These are phyloP conservation scores for Bipolaris sorokiniana DNA, from an alignment of 2,329 filamentous ascomycete species.

Conservation along the genomic window DNA sequence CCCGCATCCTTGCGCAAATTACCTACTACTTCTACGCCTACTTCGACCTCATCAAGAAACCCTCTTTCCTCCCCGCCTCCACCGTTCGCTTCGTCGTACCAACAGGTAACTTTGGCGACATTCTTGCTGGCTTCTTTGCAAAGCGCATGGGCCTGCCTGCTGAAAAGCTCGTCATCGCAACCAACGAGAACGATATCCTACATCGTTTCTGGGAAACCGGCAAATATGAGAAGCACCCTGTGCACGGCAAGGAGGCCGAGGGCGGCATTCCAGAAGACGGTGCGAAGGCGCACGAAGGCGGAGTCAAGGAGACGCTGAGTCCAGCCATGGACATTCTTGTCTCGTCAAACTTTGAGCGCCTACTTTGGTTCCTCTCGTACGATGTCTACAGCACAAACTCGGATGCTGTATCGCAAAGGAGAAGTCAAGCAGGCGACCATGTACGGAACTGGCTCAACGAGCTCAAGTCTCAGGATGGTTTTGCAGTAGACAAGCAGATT, in stretches of 20 bases:
- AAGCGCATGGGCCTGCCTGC: slow-evolving; percentile 86
- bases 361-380: slow-evolving; percentile 91
- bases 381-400: slow-evolving; percentile 49
- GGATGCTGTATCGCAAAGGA: slow-evolving; percentile 50
- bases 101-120: slow-evolving; percentile 96
- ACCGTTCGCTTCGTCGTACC: slow-evolving; percentile 85
- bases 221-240: slow-evolving; percentile 83
- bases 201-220: slow-evolving; percentile 93
- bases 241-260: slow-evolving; percentile 63
- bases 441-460: slow-evolving; percentile 79
- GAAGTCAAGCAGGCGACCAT: slow-evolving; percentile 68
- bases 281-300: slow-evolving; percentile 67
- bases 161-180: slow-evolving; percentile 89
- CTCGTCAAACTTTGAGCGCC: slow-evolving; percentile 92
- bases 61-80: slow-evolving; percentile 65
- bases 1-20: slow-evolving; percentile 93
- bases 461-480: slow-evolving; percentile 81
- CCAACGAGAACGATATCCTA: slow-evolving; percentile 97
- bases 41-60: slow-evolving; percentile 73
- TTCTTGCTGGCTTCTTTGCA: slow-evolving; percentile 92
- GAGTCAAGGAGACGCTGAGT: slow-evolving; percentile 88
- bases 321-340: slow-evolving; percentile 99
- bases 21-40: slow-evolving; percentile 97
- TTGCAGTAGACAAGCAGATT: slow-evolving; percentile 77
- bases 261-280: slow-evolving; percentile 63